Evolutionary conservation across 2,329 filamentous ascomycete genomes (phyloP).

Genomic region (Cercospora sp.): DNA sequence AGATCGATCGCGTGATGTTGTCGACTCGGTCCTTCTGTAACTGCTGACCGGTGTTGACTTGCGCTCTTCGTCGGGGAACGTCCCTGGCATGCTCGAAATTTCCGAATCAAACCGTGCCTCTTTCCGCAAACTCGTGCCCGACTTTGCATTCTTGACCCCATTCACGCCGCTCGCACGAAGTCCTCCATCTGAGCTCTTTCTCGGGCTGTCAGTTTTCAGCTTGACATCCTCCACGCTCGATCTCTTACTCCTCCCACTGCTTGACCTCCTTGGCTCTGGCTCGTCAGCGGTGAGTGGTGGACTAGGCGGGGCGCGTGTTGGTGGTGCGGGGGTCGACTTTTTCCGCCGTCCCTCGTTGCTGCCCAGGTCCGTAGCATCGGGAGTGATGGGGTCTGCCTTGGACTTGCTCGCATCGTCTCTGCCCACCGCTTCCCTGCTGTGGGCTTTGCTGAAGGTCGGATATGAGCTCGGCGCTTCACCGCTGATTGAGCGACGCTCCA

Average conservation of each 20-base stretch:
- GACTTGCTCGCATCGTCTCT: constrained; percentile 41
- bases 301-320: constrained; percentile 47
- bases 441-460: constrained; percentile 82
- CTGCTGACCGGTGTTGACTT: constrained; percentile 44
- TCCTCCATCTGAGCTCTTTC: constrained; percentile 47
- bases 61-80: constrained; percentile 41
- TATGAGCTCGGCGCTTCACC: constrained; percentile 60
- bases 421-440: constrained; percentile 82
- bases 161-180: constrained; percentile 33
- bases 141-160: constrained; percentile 43
- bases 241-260: constrained; percentile 49
- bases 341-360: constrained; percentile 34
- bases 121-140: constrained; percentile 47
- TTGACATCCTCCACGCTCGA: constrained; percentile 42
- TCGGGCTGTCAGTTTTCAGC: constrained; percentile 41
- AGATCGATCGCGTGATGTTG: constrained; percentile 37
- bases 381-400: constrained; percentile 39
- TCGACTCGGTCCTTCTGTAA: constrained; percentile 37
- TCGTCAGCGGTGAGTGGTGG: constrained; percentile 50
- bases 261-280: constrained; percentile 48
- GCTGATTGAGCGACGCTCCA: constrained; percentile 45
- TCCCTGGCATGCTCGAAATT: constrained; percentile 43
- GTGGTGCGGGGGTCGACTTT: constrained; percentile 29
- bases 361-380: constrained; percentile 47
- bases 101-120: constrained; percentile 43